These are phyloP conservation scores for Tremellales sp. DNA, from an alignment of 1,284 basidiomycete genomes.

Conservation along the genomic window DNA sequence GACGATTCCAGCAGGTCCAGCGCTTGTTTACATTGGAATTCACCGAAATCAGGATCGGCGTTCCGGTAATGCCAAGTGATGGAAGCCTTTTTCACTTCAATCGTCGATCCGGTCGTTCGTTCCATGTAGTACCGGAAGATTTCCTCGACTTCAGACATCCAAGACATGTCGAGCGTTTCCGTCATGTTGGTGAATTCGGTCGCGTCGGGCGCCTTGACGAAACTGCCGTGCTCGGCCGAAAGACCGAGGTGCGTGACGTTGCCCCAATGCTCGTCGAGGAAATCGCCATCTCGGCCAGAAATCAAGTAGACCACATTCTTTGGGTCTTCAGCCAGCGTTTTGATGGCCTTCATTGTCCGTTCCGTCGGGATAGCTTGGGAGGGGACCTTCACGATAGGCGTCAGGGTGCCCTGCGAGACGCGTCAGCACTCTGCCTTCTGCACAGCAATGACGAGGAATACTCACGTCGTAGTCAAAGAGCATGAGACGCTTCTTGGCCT, in stretches of 20 bases:
- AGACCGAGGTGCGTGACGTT: conserved; percentile 79
- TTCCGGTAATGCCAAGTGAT: conserved; percentile 98
- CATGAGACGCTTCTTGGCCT: conserved; percentile 78
- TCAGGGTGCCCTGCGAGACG: conserved; percentile 84
- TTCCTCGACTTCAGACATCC: conserved; percentile 93
- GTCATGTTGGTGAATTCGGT: conserved; percentile 84
- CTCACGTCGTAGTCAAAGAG: conserved; percentile 93
- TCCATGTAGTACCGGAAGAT: conserved; percentile 97
- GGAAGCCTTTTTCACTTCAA: conserved; percentile 94
- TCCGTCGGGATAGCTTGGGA: conserved; percentile 79
- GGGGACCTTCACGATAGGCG: conserved; percentile 93
- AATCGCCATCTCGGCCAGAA: conserved; percentile 89
- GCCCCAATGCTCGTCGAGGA: conserved; percentile 88
- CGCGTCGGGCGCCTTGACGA: conserved; percentile 69
- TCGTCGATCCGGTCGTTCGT: conserved; percentile 89
- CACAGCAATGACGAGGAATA: conserved; percentile 12
- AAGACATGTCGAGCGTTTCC: conserved; percentile 87
- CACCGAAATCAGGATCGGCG: conserved; percentile 90
- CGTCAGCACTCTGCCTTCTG: conserved; percentile 1
- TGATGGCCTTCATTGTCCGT: conserved; percentile 70
- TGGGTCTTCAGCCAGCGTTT: conserved; percentile 69
- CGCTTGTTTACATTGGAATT: conserved; percentile 92
- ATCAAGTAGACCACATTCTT: conserved; percentile 94
- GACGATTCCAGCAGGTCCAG: conserved; percentile 94
- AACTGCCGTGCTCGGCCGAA: conserved; percentile 94